A percentile compares a stretch with the other conserved stretches of the same genome.
Evolutionary conservation across 345 rosid genomes (phyloP).

Genomic region (Abelmoschus esculentus): DNA sequence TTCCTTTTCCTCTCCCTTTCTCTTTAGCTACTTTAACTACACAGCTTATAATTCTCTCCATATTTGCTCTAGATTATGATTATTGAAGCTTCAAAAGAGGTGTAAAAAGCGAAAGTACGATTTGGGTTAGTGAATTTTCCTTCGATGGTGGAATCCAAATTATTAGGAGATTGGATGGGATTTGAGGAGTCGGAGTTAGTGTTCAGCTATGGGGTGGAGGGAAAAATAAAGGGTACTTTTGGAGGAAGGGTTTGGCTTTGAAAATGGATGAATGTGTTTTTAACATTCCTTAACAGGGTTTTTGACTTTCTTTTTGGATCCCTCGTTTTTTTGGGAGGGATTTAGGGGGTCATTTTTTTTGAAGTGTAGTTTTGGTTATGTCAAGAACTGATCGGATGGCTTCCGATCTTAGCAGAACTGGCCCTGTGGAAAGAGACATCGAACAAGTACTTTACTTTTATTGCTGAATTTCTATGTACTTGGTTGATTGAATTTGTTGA

Average conservation of each 20-base stretch:
- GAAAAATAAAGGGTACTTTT: constrained; percentile 4
- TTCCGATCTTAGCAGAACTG: constrained; percentile 87
- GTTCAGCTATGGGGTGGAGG: constrained; percentile 22
- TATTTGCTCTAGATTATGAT: background rate
- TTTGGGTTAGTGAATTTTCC: constrained; percentile 8
- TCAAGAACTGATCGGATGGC: constrained; percentile 75
- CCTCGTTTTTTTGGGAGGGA: background rate
- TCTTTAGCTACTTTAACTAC: background rate
- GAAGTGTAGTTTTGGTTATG: constrained; percentile 21
- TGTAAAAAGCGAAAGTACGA: constrained; percentile 1
- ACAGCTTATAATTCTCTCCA: background rate
- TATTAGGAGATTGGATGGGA: constrained; percentile 5
- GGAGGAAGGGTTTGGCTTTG: constrained; percentile 33
- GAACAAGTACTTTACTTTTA: constrained; percentile 60
- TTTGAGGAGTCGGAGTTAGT: constrained; percentile 16
- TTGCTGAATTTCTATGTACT: background rate
- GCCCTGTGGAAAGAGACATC: constrained; percentile 77
- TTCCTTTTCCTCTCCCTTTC: background rate
- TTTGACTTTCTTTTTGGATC: background rate
- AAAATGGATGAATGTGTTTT: constrained; percentile 24
- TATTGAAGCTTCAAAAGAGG: constrained; percentile 12
- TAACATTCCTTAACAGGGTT: background rate
- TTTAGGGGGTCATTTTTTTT: background rate
- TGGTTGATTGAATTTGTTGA: background rate
- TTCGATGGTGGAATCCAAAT: constrained; percentile 18